Percentiles rank a stretch among this genome's conserved stretches.
These are phyloP conservation scores for Lactarius indigo DNA, from an alignment of 768 basidiomycete species.

Conservation along the genomic window DNA sequence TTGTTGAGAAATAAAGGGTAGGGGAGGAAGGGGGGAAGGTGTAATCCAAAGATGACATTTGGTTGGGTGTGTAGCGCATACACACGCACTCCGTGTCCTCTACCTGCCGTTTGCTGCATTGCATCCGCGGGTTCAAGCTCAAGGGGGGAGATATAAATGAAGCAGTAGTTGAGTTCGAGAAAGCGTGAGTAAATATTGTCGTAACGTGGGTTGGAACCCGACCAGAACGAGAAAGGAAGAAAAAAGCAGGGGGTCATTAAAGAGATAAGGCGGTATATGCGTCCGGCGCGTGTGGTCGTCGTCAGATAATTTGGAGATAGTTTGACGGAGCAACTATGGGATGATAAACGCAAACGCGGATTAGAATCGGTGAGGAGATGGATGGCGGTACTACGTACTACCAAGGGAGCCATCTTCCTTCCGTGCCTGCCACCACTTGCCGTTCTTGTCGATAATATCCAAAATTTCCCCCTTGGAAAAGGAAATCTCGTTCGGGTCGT, in stretches of 20 bases:
- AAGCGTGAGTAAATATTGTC: conserved; percentile 16
- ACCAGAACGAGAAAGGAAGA: neutral
- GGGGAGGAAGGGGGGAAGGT: neutral
- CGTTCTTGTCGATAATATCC: conserved; percentile 89
- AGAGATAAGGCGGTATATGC: conserved; percentile 6
- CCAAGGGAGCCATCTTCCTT: conserved; percentile 73
- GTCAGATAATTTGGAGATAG: conserved; percentile 68
- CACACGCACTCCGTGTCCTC: neutral
- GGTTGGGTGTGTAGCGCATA: neutral
- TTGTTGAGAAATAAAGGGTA: neutral
- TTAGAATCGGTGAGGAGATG: neutral
- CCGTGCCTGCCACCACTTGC: conserved; percentile 90
- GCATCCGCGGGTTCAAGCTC: conserved; percentile 7
- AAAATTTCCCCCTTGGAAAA: conserved; percentile 90
- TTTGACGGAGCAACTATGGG: conserved; percentile 75
- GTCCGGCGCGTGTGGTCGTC: conserved; percentile 15
- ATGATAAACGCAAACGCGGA: neutral
- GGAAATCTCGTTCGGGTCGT: conserved; percentile 95
- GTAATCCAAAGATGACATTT: neutral
- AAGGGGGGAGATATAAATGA: conserved; percentile 6
- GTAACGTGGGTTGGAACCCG: neutral
- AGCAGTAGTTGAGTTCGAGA: conserved; percentile 6
- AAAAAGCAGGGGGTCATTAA: conserved; percentile 2
- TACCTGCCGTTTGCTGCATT: conserved; percentile 9
- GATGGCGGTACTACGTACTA: conserved; percentile 52